These are phyloP conservation scores for Penicillium cataractarum DNA, from an alignment of 495 filamentous ascomycete genomes.

Conservation along the genomic window DNA sequence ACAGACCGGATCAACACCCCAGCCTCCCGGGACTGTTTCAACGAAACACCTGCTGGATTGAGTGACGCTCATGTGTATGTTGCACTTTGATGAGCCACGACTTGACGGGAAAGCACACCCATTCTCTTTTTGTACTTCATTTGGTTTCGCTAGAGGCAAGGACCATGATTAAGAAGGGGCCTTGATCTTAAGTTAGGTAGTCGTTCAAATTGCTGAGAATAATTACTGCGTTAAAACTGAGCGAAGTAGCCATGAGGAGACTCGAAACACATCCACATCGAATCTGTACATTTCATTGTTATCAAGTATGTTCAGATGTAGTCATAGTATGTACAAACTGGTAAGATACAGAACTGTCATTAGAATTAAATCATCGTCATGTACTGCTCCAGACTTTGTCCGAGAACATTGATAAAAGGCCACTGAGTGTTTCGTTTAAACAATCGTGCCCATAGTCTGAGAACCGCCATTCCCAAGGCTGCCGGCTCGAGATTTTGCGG, in stretches of 20 bases:
- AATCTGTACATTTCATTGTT: not conserved
- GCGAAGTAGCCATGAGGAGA: not conserved
- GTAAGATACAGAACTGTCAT: slow-evolving; percentile 6
- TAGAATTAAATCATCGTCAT: slow-evolving; percentile 33
- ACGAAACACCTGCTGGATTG: not conserved
- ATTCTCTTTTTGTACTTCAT: not conserved
- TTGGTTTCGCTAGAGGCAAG: not conserved
- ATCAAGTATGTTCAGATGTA: not conserved
- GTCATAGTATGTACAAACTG: slow-evolving; percentile 16
- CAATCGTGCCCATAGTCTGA: slow-evolving; percentile 43
- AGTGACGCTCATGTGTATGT: not conserved
- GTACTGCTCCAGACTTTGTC: slow-evolving; percentile 41
- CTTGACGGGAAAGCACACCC: not conserved
- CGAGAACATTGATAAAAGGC: slow-evolving; percentile 46
- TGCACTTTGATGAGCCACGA: not conserved
- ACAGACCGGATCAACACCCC: not conserved
- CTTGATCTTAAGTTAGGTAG: not conserved
- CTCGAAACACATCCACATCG: not conserved
- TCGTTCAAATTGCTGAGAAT: not conserved
- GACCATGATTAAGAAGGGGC: not conserved
- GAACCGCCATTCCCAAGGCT: slow-evolving; percentile 36
- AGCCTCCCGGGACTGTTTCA: not conserved
- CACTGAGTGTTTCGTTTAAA: slow-evolving; percentile 45
- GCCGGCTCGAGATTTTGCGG: slow-evolving; percentile 32
- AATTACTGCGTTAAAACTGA: not conserved